Evolutionary conservation across 1,139 yeast genomes (phyloP), one percentile per base, ranked within the genome.

Genomic region (Spathaspora sp.): DNA sequence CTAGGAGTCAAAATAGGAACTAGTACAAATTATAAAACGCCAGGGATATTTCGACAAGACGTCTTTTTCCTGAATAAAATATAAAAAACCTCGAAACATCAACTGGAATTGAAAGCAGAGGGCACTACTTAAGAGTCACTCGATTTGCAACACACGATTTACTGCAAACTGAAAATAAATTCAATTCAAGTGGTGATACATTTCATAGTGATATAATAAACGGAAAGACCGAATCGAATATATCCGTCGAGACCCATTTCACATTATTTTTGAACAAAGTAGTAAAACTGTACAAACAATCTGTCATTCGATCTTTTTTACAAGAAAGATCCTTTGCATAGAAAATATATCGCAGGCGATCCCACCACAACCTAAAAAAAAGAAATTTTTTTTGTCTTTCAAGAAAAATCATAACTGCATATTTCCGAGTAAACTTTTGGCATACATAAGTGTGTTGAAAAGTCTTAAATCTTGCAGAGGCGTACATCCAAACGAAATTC

Each of bases 221-320:
- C 23, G 23, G 23, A 20, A 20, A 20, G 23, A 20, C 23, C 23
- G n/a, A 10, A 27, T 27, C 31, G n/a, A 27, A 11, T 11, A 8
- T 10, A 27, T 27, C 31, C 31, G 16, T 13, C 17, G 18, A 13
- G 2, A 9, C n/a, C 36, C 36, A 31, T 31, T 31, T 31, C 36
- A 31, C 15, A 31, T 31, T 31, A 31, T 31, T 31, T n/a, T 31
- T 31, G 10, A 15, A 26, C 11, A 31, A 31, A 4, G 4, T 6
- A 25, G 27, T 2, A 25, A 6, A 24, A 24, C 25, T 24, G 8
- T 10, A 25, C 10, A 9, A 25, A 9, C n/a, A 25, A 9, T 25
- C 36, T 31, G 36, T 31, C 36, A 31, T 31, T 31, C 36, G 36
- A 31, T 31, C 36, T 29, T 29, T 24, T 25, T 25, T 25, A 9